Evolutionary conservation across 2,329 filamentous ascomycete genomes (phyloP), one percentile per base, ranked within the genome.

Genomic region (Hypoxylon sp.): DNA sequence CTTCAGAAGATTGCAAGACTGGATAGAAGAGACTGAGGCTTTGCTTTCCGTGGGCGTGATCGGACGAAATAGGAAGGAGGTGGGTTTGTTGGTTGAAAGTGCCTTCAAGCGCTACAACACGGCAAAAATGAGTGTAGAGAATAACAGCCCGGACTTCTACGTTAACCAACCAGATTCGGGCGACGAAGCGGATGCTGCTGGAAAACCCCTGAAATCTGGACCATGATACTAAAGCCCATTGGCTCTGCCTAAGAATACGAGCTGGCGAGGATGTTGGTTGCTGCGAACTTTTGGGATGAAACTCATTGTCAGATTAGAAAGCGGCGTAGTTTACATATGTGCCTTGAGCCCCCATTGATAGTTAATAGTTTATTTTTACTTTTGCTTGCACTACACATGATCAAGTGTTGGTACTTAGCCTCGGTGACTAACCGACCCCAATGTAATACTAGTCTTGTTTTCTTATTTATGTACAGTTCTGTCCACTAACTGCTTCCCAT

Each of bases 1-100:
- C 46, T 84, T 83, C 70, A 75, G 81, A 0, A 79, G 81, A 36
- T 74, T 87, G 21, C 82, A 83, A 72, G 85, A 86, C 70, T 86
- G 83, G 79, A 84, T 87, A 50, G 85, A 87, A 68, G 84, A 87
- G 76, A 84, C 82, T 0, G 84, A 86, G 70, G 79, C 83, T 3
- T 60, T 84, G 65, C 71, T 84, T 11, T 75, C 78, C 0, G 79
- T 82, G 0, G 82, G 82, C 0, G 76, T 83, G 1, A 75, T 84
- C 1, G 83, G 84, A 0, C 70, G 78, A 45, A 76, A 83, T 65
- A 74, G 79, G 6, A 78, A 77, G 59, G 82, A 85, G 66, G 79
- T 83, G 0, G 81, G 82, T 0, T 52, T 78, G 5, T 72, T 84
- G 14, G 79, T 85, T 3, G 81, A 82, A 72, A 76, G 77, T 25